phyloP scores from a whole-genome alignment of 257 asterid genomes.

The Verbascum thapsus region DNA sequence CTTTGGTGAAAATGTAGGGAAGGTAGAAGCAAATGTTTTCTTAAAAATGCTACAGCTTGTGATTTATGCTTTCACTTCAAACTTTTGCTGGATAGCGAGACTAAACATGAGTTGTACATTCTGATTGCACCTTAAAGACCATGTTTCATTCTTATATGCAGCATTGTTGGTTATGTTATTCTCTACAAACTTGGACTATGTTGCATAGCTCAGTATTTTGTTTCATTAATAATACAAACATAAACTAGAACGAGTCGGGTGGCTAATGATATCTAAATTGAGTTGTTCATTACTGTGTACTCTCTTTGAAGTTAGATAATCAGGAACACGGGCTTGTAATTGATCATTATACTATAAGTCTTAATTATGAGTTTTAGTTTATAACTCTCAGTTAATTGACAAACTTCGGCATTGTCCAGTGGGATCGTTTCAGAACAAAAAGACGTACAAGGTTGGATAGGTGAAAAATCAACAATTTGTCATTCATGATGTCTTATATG shows the following conservation, averaged over 20 bases:
- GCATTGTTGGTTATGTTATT: not conserved
- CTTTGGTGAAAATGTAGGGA: not conserved
- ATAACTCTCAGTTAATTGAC: too few relatives aligned
- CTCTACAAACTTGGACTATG: not conserved
- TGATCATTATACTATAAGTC: too few relatives aligned
- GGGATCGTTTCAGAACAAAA: too few relatives aligned
- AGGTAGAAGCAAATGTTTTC: not conserved
- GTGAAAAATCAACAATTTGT: too few relatives aligned
- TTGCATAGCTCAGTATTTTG: not conserved
- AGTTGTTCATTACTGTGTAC: too few relatives aligned
- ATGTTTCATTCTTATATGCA: not conserved
- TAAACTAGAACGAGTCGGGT: not conserved
- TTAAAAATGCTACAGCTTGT: not conserved
- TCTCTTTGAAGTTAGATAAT: too few relatives aligned
- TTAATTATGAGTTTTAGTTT: too few relatives aligned
- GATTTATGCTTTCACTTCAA: not conserved
- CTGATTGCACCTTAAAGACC: too few relatives aligned
- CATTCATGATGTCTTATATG: too few relatives aligned
- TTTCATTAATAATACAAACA: not conserved
- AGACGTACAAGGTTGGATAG: too few relatives aligned
- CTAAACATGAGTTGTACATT: not conserved
- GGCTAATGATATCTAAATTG: not conserved
- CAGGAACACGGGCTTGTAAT: too few relatives aligned
- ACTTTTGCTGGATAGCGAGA: not conserved
- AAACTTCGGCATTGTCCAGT: too few relatives aligned